Evolutionary conservation across 495 filamentous ascomycete genomes (phyloP), one percentile per base, ranked within the genome.

Genomic region (Patellaria atrata): DNA sequence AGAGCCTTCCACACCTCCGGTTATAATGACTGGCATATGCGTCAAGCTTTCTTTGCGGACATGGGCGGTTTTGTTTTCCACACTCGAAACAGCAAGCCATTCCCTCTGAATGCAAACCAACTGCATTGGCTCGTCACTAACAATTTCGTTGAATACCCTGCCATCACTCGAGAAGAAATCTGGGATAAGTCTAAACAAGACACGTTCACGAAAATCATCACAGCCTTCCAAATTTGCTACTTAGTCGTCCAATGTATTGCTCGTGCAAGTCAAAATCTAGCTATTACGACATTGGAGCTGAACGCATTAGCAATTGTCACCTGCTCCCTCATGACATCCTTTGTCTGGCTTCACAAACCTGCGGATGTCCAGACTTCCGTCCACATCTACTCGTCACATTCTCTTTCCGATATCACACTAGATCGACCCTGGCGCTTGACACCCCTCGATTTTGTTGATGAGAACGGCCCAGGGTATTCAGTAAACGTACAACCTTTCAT

Each of bases 31-130:
- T 59, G 50, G 52, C 53, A 47, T 2, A 42, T 55, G 28, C 41
- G 44, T 0, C 54, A 58, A 27, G 54, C 37, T 1, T 59, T 59
- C 35, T 59, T 51, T 30, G 56, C 56, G 3, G 45, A 60, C 13
- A 56, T 55, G 50, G 57, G 57, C 5, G 56, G 50, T 0, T 32
- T 59, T 27, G 12, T 43, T 8, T 33, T 57, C 9, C 30, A 50
- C 17, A 15, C 45, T 1, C 28, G 18, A 3, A 45, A 50, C 16
- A 25, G 33, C 25, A 20, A 29, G 10, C 32, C 47, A 5, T 58
- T 60, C 27, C 47, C 56, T 1, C 24, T 59, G 15, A 45, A 53
- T 33, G 33, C 33, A 5, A 37, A 55, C 18, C 56, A 60, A 31
- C 33, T 58, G 0, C 17, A 37, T 4, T 58, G 47, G 17, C 38